Conservation (phyloP, 2,329 filamentous ascomycete genomes). For the Trichoderma citrinoviride region DNA sequence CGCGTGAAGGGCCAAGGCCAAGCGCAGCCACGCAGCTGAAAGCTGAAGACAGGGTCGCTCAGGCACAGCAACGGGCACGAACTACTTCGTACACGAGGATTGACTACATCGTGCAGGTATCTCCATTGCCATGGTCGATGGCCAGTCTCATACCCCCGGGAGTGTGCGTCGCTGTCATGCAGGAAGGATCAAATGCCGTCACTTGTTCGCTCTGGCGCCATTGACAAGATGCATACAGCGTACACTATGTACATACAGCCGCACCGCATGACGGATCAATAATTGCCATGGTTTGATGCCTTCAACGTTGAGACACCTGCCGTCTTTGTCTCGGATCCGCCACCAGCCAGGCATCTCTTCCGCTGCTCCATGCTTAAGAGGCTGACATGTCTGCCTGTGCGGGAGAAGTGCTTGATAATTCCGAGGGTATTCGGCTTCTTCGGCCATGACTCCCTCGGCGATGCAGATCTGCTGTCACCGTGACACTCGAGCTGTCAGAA, state of each 20-base stretch:
- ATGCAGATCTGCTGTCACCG: constrained; percentile 15
- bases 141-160: neutral
- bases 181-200: neutral
- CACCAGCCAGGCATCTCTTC: neutral
- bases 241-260: neutral
- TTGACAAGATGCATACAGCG: neutral
- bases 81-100: neutral
- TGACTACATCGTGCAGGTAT: too few species aligned
- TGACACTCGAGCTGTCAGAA: constrained; percentile 7
- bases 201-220: neutral
- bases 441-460: neutral
- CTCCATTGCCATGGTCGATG: too few species aligned
- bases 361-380: neutral
- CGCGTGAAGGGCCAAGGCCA: neutral
- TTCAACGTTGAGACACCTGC: neutral
- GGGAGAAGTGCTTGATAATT: constrained; percentile 10
- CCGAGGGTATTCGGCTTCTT: neutral
- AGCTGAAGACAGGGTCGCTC: constrained; percentile 1
- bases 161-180: neutral
- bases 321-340: neutral
- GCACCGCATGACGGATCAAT: neutral
- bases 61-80: neutral
- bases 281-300: neutral
- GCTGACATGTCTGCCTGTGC: neutral
- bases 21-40: constrained; percentile 13